Conservation (phyloP, 345 rosid genomes). For the Euphorbia pulcherrima region DNA sequence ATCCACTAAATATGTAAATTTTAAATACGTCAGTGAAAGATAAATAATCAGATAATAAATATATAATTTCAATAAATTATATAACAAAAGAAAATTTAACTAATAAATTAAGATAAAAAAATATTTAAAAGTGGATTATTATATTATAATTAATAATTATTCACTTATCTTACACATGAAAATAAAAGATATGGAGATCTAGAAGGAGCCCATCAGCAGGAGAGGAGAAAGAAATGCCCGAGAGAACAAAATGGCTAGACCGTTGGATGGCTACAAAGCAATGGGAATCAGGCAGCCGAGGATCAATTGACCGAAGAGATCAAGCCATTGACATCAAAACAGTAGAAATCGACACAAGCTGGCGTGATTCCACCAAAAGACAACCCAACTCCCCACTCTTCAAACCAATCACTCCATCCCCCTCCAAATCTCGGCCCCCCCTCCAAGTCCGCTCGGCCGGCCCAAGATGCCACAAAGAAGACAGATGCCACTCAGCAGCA, state of each 20-base stretch:
- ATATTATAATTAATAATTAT: no score
- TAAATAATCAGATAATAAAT: no score
- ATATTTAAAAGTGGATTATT: no score
- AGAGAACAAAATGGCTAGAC: slow-evolving; percentile 69
- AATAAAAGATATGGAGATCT: slow-evolving; percentile 53
- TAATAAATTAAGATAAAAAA: no score
- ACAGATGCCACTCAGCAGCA: slow-evolving; percentile 19
- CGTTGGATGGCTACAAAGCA: slow-evolving; percentile 80
- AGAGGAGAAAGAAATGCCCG: slow-evolving; percentile 46
- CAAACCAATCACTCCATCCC: slow-evolving; percentile 49
- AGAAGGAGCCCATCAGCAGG: slow-evolving; percentile 54
- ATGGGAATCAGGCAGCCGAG: slow-evolving; percentile 48
- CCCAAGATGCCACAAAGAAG: slow-evolving; percentile 37
- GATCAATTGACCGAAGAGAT: slow-evolving; percentile 45
- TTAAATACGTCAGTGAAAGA: no score
- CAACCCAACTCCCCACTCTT: slow-evolving; percentile 11
- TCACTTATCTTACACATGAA: neutral
- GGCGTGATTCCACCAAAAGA: slow-evolving; percentile 9
- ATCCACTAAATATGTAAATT: no score
- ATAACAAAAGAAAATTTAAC: no score
- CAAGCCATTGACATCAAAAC: slow-evolving; percentile 44
- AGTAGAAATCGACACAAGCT: slow-evolving; percentile 45
- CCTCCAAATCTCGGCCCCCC: slow-evolving; percentile 48
- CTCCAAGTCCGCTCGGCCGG: slow-evolving; percentile 59
- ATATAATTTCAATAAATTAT: no score